These are phyloP conservation scores for Lumnitzera racemosa DNA, from an alignment of 345 rosid species.

Conservation along the genomic window DNA sequence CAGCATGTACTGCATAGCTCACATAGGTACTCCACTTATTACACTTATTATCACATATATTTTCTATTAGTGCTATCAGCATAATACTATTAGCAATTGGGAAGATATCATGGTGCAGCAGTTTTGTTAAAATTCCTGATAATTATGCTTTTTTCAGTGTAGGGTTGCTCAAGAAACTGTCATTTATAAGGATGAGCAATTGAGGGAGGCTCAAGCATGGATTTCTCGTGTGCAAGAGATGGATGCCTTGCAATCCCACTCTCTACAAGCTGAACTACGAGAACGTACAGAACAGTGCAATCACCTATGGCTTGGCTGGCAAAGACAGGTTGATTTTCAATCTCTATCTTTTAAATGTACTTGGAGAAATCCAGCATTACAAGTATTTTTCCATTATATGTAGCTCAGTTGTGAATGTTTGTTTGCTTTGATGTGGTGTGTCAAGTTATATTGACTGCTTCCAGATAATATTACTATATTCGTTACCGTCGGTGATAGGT, in stretches of 20 bases:
- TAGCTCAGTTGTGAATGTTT: too few species aligned
- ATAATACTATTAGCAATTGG: too few species aligned
- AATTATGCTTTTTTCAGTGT: constrained; percentile 42
- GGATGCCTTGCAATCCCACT: constrained; percentile 79
- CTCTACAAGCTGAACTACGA: constrained; percentile 70
- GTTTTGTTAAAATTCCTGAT: neutral
- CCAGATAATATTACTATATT: constrained; percentile 7
- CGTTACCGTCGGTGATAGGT: constrained; percentile 41
- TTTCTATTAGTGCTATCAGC: too few species aligned
- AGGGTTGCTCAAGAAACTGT: constrained; percentile 86
- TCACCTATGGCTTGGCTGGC: constrained; percentile 91
- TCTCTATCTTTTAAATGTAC: constrained; percentile 3
- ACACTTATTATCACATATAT: too few species aligned
- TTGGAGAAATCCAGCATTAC: neutral
- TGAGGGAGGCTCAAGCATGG: constrained; percentile 78
- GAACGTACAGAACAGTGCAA: constrained; percentile 84
- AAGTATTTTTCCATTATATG: neutral
- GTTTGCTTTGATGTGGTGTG: too few species aligned
- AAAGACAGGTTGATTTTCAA: constrained; percentile 71
- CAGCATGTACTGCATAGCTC: too few species aligned
- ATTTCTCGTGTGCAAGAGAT: constrained; percentile 76
- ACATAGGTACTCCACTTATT: too few species aligned
- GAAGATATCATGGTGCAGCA: neutral
- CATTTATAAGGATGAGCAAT: constrained; percentile 77
- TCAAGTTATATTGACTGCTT: too few species aligned